Conservation (phyloP, 1,284 basidiomycete species). For the Ceratobasidium sp. region DNA sequence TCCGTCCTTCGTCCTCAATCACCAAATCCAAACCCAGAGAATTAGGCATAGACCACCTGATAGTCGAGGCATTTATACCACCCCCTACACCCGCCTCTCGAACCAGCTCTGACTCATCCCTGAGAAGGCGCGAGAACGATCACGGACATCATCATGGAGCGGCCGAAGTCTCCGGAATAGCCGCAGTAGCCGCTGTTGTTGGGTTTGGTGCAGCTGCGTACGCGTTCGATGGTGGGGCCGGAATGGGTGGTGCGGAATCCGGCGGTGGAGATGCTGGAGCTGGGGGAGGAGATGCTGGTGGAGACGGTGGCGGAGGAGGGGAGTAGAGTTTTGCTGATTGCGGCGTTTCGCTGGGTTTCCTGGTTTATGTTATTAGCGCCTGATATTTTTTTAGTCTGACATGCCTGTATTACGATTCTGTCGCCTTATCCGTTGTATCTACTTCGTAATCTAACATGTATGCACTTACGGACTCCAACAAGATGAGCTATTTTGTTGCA, state of each 20-base stretch:
- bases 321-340: background rate
- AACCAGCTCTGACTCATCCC: background rate
- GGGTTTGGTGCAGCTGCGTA: constrained; percentile 9
- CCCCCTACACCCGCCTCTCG: background rate
- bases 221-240: background rate
- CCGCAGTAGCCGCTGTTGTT: background rate
- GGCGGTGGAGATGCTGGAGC: constrained; percentile 4
- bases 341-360: background rate
- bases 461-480: too few relatives aligned
- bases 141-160: background rate
- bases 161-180: background rate
- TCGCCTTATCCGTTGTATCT: too few relatives aligned
- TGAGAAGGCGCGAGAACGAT: background rate
- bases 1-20: background rate
- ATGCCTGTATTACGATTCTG: too few relatives aligned
- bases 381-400: background rate
- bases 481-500: too few relatives aligned
- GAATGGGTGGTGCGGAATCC: background rate
- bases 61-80: background rate
- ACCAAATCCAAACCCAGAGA: background rate
- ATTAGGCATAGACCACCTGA: background rate
- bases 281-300: constrained; percentile 10
- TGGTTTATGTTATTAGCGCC: background rate
- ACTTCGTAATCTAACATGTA: too few relatives aligned
- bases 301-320: constrained; percentile 8